Conservation (phyloP, 768 basidiomycete species). For the Suillus americanus region DNA sequence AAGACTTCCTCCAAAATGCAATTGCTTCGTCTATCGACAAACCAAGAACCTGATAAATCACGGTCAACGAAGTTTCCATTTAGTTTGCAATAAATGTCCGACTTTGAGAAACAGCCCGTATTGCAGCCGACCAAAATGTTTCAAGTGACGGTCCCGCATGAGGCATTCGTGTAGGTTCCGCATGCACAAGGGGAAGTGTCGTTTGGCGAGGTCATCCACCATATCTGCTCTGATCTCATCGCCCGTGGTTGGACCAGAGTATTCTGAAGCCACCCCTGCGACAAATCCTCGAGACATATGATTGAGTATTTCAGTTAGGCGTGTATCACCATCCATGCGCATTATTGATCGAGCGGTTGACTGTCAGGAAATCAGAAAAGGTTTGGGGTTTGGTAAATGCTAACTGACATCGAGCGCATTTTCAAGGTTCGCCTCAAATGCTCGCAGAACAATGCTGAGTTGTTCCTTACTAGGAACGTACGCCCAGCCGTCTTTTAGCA, state of each 20-base stretch:
- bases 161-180: constrained; percentile 82
- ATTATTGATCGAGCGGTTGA: constrained; percentile 84
- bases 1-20: constrained; percentile 89
- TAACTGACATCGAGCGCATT: constrained; percentile 68
- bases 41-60: constrained; percentile 72
- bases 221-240: constrained; percentile 89
- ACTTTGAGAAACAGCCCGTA: constrained; percentile 97
- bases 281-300: constrained; percentile 94
- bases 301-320: constrained; percentile 83
- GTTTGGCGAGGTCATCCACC: constrained; percentile 82
- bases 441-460: constrained; percentile 84
- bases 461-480: constrained; percentile 79
- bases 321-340: constrained; percentile 91
- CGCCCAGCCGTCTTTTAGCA: constrained; percentile 80
- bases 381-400: background rate
- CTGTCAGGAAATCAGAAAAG: constrained; percentile 40
- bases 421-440: constrained; percentile 73
- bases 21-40: constrained; percentile 93
- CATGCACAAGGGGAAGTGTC: constrained; percentile 97
- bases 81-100: constrained; percentile 9
- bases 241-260: constrained; percentile 55
- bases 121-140: constrained; percentile 88
- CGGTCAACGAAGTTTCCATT: background rate
- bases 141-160: constrained; percentile 78
- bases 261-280: constrained; percentile 85